Evolutionary conservation across 2,329 filamentous ascomycete genomes (phyloP).

Genomic region (Uncinocarpus reesii): DNA sequence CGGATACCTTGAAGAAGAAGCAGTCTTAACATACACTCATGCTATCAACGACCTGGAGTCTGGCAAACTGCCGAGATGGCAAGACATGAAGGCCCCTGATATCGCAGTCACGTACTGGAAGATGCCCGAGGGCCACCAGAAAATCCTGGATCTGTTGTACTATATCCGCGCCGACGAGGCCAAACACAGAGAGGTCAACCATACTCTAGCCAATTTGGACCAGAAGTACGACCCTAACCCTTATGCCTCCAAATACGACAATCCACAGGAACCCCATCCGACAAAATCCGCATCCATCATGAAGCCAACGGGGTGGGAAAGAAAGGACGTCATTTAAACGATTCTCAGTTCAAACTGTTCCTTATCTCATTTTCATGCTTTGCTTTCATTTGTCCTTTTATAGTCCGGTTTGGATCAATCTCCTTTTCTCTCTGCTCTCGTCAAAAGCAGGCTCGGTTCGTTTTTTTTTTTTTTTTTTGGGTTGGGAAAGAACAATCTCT

Average conservation of each 20-base stretch:
- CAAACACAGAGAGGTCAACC: slow-evolving; percentile 87
- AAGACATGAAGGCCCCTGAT: slow-evolving; percentile 66
- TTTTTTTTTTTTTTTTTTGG: neutral
- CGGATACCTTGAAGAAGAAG: slow-evolving; percentile 94
- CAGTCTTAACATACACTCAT: slow-evolving; percentile 87
- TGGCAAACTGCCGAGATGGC: slow-evolving; percentile 76
- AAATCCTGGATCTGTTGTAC: slow-evolving; percentile 75
- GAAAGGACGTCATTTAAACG: slow-evolving; percentile 59
- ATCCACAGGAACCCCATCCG: slow-evolving; percentile 55
- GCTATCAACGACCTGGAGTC: slow-evolving; percentile 77
- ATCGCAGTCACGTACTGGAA: slow-evolving; percentile 89
- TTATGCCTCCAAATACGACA: slow-evolving; percentile 73
- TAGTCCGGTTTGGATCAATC: neutral
- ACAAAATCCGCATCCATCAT: slow-evolving; percentile 56
- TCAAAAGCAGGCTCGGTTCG: neutral
- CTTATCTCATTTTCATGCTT: neutral
- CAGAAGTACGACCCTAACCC: slow-evolving; percentile 85
- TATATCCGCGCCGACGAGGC: slow-evolving; percentile 89
- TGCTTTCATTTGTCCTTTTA: neutral
- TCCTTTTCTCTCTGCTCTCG: neutral
- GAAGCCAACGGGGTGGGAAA: slow-evolving; percentile 67
- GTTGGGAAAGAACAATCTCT: neutral
- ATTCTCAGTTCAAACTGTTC: neutral
- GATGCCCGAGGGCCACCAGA: slow-evolving; percentile 73
- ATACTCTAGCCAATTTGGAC: slow-evolving; percentile 80